phyloP scores from a whole-genome alignment of 164 flowering plant genomes.

The Macadamia integrifolia region DNA sequence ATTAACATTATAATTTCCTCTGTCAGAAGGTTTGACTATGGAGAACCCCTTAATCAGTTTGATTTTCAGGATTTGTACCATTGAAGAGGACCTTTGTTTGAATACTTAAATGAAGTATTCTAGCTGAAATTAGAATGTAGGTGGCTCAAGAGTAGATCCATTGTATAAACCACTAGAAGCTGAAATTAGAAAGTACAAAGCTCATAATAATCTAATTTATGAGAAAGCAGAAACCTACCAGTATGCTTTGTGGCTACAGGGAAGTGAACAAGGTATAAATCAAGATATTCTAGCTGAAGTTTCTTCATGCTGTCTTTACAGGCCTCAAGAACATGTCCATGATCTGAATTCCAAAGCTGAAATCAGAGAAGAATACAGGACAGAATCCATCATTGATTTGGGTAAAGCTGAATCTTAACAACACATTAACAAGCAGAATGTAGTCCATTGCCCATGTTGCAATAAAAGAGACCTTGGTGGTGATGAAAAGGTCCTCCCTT shows the following conservation, averaged over 20 bases:
- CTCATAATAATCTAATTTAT: neutral
- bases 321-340: slow-evolving; percentile 87
- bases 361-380: slow-evolving; percentile 4
- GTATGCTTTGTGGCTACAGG: slow-evolving; percentile 85
- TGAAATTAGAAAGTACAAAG: neutral
- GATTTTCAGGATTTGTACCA: too few relatives aligned
- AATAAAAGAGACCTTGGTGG: slow-evolving; percentile 10
- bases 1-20: too few relatives aligned
- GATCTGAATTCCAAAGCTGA: slow-evolving; percentile 97
- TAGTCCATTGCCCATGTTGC: too few relatives aligned
- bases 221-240: slow-evolving; percentile 31
- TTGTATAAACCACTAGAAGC: neutral
- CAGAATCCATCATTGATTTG: neutral
- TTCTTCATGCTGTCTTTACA: slow-evolving; percentile 87
- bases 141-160: neutral
- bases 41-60: too few relatives aligned
- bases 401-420: neutral
- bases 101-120: too few relatives aligned
- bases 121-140: too few relatives aligned
- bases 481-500: slow-evolving; percentile 88
- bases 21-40: too few relatives aligned
- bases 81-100: too few relatives aligned
- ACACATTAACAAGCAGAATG: too few relatives aligned
- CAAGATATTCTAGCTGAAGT: slow-evolving; percentile 79
- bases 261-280: slow-evolving; percentile 86